Conservation (phyloP, 257 asterid genomes). For the Plantago ovata region DNA sequence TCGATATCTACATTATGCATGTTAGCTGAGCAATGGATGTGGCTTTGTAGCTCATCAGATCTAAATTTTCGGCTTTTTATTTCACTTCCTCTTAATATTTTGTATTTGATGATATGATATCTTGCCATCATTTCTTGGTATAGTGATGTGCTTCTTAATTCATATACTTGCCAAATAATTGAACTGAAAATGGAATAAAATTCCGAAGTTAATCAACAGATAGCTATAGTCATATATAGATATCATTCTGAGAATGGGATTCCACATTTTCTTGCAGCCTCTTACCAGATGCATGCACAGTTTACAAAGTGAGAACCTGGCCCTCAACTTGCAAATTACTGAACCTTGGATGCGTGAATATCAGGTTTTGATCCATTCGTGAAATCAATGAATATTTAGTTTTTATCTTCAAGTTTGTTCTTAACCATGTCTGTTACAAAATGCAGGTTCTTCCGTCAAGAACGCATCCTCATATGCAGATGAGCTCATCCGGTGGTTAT, state of each 20-base stretch:
- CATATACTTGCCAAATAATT: not conserved
- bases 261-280: conserved; percentile 50
- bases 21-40: too few relatives aligned
- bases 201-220: conserved; percentile 46
- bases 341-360: conserved; percentile 95
- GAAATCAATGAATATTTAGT: not conserved
- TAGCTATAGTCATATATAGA: conserved; percentile 19
- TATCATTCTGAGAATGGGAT: not conserved
- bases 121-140: too few relatives aligned
- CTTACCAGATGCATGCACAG: conserved; percentile 86
- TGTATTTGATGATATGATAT: too few relatives aligned
- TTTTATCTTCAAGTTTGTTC: not conserved
- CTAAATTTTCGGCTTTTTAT: too few relatives aligned
- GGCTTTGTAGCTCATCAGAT: too few relatives aligned
- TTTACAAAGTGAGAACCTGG: conserved; percentile 82
- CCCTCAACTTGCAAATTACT: conserved; percentile 67
- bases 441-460: conserved; percentile 78
- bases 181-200: not conserved
- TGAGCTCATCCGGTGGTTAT: conserved; percentile 89
- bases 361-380: conserved; percentile 49
- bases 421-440: conserved; percentile 3
- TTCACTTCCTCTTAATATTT: too few relatives aligned
- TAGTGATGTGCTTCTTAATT: too few relatives aligned
- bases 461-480: conserved; percentile 96
- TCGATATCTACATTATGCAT: too few relatives aligned